These are phyloP conservation scores for Fraxinus paxiana DNA, from an alignment of 305 asterid species.

Conservation along the genomic window DNA sequence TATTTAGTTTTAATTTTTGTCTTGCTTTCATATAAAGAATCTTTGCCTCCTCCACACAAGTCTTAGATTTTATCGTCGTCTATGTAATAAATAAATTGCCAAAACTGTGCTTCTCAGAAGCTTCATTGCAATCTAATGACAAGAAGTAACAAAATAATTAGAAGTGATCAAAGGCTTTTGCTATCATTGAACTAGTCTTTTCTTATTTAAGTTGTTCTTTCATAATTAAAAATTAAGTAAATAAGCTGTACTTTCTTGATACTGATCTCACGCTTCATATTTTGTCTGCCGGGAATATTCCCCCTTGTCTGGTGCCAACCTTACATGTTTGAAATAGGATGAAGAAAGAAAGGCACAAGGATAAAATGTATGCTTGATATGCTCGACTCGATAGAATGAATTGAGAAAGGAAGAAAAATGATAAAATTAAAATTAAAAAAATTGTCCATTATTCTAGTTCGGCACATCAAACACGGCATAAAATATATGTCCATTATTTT, in stretches of 20 bases:
- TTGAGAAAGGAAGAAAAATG: not conserved
- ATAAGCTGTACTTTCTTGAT: not conserved
- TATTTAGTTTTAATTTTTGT: not conserved
- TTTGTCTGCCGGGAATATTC: constrained; percentile 27
- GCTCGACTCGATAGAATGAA: not conserved
- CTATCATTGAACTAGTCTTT: not conserved
- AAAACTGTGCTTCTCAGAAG: not conserved
- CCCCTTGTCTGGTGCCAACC: constrained; percentile 20
- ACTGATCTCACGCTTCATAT: not conserved
- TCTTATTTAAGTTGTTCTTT: not conserved
- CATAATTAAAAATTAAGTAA: not conserved
- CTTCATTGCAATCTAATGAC: not conserved
- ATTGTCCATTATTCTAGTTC: not conserved
- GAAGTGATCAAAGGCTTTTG: not conserved
- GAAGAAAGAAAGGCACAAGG: not conserved
- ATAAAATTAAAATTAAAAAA: not conserved
- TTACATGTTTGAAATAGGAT: not conserved
- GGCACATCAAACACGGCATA: not conserved
- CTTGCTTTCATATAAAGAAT: not conserved
- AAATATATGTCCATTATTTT: not conserved
- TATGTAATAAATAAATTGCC: not conserved
- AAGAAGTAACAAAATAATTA: not conserved
- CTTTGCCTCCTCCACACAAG: not conserved
- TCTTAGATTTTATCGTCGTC: not conserved
- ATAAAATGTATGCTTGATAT: not conserved